These are phyloP conservation scores for Paspalum notatum DNA, from an alignment of 176 grass and related monocot species.

Conservation along the genomic window DNA sequence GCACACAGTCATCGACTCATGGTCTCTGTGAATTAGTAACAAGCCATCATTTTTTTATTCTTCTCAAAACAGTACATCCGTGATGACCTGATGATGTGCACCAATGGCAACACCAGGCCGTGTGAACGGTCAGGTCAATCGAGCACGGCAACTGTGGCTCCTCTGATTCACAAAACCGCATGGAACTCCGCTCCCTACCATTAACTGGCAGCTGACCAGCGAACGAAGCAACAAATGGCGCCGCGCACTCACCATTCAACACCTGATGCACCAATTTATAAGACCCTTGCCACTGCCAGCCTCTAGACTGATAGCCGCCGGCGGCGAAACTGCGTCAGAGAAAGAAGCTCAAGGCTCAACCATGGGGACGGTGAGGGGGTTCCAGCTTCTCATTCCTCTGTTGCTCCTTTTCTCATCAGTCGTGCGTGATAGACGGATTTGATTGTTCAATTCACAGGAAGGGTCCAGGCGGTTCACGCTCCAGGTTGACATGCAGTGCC, in stretches of 20 bases:
- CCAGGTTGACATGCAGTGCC: conserved; percentile 44
- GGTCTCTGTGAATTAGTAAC: no score
- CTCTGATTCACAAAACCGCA: conserved; percentile 29
- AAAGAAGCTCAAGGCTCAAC: background rate
- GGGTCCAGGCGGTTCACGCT: conserved; percentile 22
- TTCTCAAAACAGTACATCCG: no score
- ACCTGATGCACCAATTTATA: conserved; percentile 28
- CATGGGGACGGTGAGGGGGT: conserved; percentile 36
- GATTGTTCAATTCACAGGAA: conserved; percentile 38
- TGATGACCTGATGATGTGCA: no score
- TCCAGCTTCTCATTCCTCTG: background rate
- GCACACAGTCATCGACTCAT: no score
- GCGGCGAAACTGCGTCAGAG: background rate
- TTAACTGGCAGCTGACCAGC: conserved; percentile 37
- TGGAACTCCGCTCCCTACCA: conserved; percentile 26
- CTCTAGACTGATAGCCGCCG: background rate
- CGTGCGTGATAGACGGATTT: background rate
- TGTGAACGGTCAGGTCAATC: background rate
- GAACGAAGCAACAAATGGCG: background rate
- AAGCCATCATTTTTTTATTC: no score
- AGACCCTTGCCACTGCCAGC: background rate
- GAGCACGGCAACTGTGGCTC: conserved; percentile 8
- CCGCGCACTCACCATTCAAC: background rate
- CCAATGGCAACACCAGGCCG: no score
- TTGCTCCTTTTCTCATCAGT: background rate